Evolutionary conservation across 2,329 filamentous ascomycete genomes (phyloP).

Genomic region (Dryadomyces sulphureus): DNA sequence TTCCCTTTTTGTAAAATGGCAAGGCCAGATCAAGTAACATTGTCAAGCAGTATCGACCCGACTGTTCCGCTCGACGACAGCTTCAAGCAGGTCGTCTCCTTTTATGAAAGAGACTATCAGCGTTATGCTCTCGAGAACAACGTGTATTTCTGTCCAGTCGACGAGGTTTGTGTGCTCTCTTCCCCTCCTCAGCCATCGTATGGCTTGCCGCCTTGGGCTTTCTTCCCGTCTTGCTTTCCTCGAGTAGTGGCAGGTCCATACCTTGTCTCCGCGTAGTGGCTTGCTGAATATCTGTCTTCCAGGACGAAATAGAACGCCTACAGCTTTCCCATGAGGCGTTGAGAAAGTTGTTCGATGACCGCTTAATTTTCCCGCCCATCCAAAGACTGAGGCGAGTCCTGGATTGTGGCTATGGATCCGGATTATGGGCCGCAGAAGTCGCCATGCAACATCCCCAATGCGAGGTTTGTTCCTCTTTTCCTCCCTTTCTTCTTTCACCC

Average conservation of each 20-base stretch:
- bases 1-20: neutral
- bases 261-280: neutral
- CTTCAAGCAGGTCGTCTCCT: conserved; percentile 41
- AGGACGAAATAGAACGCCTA: conserved; percentile 56
- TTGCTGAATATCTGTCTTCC: conserved; percentile 6
- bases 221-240: neutral
- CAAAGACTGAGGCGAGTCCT: conserved; percentile 41
- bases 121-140: conserved; percentile 48
- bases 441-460: conserved; percentile 48
- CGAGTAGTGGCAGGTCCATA: neutral
- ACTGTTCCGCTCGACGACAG: conserved; percentile 40
- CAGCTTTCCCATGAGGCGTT: conserved; percentile 49
- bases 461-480: conserved; percentile 30
- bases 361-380: conserved; percentile 57
- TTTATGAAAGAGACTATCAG: conserved; percentile 53
- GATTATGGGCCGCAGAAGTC: conserved; percentile 54
- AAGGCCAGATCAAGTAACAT: conserved; percentile 7
- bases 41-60: conserved; percentile 25
- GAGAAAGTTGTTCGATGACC: conserved; percentile 47
- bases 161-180: conserved; percentile 39
- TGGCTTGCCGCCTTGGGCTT: neutral
- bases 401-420: conserved; percentile 61
- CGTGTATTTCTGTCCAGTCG: conserved; percentile 53
- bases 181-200: neutral
- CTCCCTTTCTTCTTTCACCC: neutral